These are phyloP conservation scores for Pichia sp. DNA, from an alignment of 1,139 yeast species.

Conservation along the genomic window DNA sequence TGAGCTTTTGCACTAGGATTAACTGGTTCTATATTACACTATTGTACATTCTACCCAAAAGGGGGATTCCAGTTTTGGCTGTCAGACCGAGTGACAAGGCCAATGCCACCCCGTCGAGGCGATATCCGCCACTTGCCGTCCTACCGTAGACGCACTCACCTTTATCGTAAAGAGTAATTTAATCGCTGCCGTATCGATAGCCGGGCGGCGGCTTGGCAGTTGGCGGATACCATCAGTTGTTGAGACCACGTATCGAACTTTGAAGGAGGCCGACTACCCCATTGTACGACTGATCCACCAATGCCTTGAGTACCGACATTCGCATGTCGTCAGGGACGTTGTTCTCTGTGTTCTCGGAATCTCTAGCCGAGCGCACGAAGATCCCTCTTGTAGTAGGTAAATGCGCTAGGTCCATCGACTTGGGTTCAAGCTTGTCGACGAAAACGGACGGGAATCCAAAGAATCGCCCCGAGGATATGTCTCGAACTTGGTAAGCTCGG, in stretches of 20 bases:
- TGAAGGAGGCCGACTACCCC: slow-evolving; percentile 3
- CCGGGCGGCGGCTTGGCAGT: background rate
- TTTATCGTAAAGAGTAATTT: background rate
- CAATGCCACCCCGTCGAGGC: background rate
- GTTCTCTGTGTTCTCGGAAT: background rate
- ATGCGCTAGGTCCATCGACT: slow-evolving; percentile 49
- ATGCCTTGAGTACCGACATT: background rate
- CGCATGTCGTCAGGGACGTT: background rate
- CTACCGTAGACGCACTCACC: background rate
- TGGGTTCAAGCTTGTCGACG: slow-evolving; percentile 34
- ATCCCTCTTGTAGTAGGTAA: slow-evolving; percentile 39
- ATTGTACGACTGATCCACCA: background rate
- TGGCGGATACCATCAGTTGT: background rate
- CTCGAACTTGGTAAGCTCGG: slow-evolving; percentile 32
- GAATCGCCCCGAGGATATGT: slow-evolving; percentile 1
- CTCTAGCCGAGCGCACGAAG: background rate
- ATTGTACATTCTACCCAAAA: background rate
- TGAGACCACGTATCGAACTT: slow-evolving; percentile 6
- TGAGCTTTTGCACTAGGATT: background rate
- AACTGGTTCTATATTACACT: background rate
- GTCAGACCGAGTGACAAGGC: background rate
- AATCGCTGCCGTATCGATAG: background rate
- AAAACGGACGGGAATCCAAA: slow-evolving; percentile 36
- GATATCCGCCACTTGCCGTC: background rate
- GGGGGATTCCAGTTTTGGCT: background rate